phyloP scores from a whole-genome alignment of 1,139 yeast species.

The Candida sojae region DNA sequence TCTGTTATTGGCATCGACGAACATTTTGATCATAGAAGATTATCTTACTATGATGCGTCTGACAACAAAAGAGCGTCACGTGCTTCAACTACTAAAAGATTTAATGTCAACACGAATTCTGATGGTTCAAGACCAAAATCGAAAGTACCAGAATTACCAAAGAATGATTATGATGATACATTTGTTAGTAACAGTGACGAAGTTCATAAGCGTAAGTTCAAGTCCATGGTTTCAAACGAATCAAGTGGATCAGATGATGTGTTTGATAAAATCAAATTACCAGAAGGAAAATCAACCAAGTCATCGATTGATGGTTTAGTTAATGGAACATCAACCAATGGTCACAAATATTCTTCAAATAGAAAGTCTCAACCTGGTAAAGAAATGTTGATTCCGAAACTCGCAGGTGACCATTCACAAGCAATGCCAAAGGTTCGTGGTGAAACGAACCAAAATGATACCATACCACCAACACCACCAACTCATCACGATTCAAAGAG shows the following conservation, averaged over 20 bases:
- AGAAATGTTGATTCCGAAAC: conserved; percentile 40
- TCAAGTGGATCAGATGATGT: conserved; percentile 24
- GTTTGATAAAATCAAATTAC: conserved; percentile 48
- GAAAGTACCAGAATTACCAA: conserved; percentile 36
- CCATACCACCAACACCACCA: conserved; percentile 22
- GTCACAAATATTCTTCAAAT: conserved; percentile 14
- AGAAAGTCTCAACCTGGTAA: conserved; percentile 38
- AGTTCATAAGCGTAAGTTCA: conserved; percentile 17
- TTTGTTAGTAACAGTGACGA: conserved; percentile 37
- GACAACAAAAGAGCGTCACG: conserved; percentile 23
- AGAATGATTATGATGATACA: conserved; percentile 30
- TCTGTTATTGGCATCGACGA: conserved; percentile 47
- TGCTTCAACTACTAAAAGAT: conserved; percentile 23
- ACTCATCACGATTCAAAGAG: conserved; percentile 18
- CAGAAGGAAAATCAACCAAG: conserved; percentile 26
- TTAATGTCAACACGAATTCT: conserved; percentile 14
- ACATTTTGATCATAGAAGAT: conserved; percentile 41
- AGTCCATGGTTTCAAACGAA: conserved; percentile 18
- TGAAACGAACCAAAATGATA: conserved; percentile 16
- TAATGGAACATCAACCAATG: conserved; percentile 10
- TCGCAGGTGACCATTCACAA: conserved; percentile 15
- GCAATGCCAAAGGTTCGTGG: conserved; percentile 31
- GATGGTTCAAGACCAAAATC: conserved; percentile 30
- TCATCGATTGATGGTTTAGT: conserved; percentile 17
- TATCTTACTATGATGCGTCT: conserved; percentile 33